Evolutionary conservation across 2,329 filamentous ascomycete genomes (phyloP), one percentile per base, ranked within the genome.

Genomic region (Colletotrichum phormii): DNA sequence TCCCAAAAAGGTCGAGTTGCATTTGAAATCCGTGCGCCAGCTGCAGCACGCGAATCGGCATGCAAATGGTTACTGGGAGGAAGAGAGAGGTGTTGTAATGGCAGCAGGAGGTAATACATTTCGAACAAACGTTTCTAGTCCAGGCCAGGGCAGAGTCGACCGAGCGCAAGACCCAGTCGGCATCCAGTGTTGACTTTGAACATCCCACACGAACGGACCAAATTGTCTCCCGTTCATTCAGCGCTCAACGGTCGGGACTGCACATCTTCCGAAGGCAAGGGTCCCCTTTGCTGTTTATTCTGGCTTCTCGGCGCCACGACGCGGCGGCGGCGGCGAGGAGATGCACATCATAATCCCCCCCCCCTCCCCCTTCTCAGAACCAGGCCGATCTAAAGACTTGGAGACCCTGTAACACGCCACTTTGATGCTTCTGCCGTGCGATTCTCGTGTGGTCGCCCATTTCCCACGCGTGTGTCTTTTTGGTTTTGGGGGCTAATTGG

Each of bases 1-100:
- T n/a, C 67, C 67, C 37, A 51, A 73, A 37, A 73, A 62, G 49
- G 57, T 61, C 67, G 49, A 73, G 61, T 42, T 73, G 58, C 67
- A 73, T 71, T 49, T 57, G 22, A 53, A 58, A 57, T 42, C 64
- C 46, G 65, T 53, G 53, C 54, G 65, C 61, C 49, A 70, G 60
- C 65, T 73, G 71, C 71, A 63, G 57, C 57, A 31, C 57, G 49
- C 62, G 58, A 71, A 62, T 67, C 67, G 58, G 62, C 55, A 55
- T 60, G 55, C 37, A 26, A 26, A 54, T 54, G 53, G 35, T 31
- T 31, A 57, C 24, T n/a, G 54, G 11, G 55, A 33, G 35, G 13
- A 60, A n/a, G 33, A 61, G 42, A 29, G 37, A 67, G 53, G 53
- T 69, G 53, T 42, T 55, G 46, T 59, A 8, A 49, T 49, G 42